Conservation (phyloP, 129 eudicot species). For the Daucus carota region DH1_v3.0 NC_030389.2:33450001-33450500, state of each 20-base stretch:
- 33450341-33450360: neutral
- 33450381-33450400: neutral
- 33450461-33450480: too few species aligned
- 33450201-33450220: constrained; percentile 24
- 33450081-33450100: constrained; percentile 43
- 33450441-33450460: too few species aligned
- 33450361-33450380: neutral
- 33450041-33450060: constrained; percentile 34
- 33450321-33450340: too few species aligned
- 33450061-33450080: constrained; percentile 23
- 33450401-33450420: too few species aligned
- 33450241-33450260: too few species aligned
- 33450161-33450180: constrained; percentile 21
- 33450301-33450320: too few species aligned
- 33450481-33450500: too few species aligned
- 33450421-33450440: too few species aligned
- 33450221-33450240: constrained; percentile 1
- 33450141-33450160: constrained; percentile 31
- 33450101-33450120: constrained; percentile 32
- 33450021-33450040: constrained; percentile 27
- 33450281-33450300: neutral
- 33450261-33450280: neutral
- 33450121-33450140: constrained; percentile 34
- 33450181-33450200: constrained; percentile 36
- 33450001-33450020: neutral